Evolutionary conservation across 2,329 filamentous ascomycete genomes (phyloP), one percentile per base, ranked within the genome.

Genomic region (Drechslerella stenobrocha): DNA sequence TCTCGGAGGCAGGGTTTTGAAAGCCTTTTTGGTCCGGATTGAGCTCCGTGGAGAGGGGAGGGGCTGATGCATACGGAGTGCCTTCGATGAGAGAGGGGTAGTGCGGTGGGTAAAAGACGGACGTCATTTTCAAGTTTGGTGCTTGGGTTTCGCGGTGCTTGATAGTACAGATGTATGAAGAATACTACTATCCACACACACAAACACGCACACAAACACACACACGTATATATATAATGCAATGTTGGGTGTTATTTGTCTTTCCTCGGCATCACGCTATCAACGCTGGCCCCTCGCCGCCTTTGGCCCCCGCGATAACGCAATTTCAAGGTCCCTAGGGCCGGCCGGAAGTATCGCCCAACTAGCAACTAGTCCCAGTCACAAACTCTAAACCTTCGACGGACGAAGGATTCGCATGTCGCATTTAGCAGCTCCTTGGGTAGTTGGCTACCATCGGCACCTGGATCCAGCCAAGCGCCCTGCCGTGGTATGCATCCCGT

Each of bases 1-100:
- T 76, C 0, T 81, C 81, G 0, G 83, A 79, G 28, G 82, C 79
- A 0, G 83, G 83, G 72, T 95, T 95, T 53, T 82, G 79, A 71
- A 83, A 83, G 50, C 87, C 90, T 78, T 95, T 95, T 47, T 88
- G 88, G 75, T 96, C 88, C 34, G 82, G 83, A 46, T 80, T 80
- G 70, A 50, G 35, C 26, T 37, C 24, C 48, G 81, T 77, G 5
- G 83, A 76, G 3, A 87, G 75, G 22, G 84, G 80, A 23, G 80
- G 76, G n/a, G 81, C 80, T 50, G 80, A 75, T 71, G 83, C 80
- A 73, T 82, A 86, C 18, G 83, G 23, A 78, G 64, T 69, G 2
- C 64, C 64, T 20, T 69, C 76, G 1, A 86, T 75, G 11, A 84
- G 84, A 13, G 81, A 84, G 1, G 80, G 77, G 72, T 82, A 84